These are phyloP conservation scores for Citrus hindsii DNA, from an alignment of 345 rosid species.

Conservation along the genomic window DNA sequence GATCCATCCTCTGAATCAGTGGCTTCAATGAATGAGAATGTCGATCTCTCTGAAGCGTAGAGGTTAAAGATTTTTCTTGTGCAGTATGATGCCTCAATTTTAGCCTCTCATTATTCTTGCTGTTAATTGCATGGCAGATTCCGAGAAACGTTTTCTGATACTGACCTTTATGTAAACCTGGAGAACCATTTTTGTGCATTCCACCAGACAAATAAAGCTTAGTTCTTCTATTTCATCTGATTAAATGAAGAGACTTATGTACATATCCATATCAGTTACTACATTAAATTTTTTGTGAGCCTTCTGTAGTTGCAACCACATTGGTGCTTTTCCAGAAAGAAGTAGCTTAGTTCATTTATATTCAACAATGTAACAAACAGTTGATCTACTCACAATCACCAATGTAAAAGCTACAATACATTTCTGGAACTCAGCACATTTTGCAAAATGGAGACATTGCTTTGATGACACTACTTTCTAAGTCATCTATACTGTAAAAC, in stretches of 20 bases:
- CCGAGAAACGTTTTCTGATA: background rate
- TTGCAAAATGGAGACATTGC: background rate
- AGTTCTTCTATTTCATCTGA: no score
- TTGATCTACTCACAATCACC: background rate
- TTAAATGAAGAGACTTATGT: background rate
- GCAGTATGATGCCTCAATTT: background rate
- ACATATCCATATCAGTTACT: background rate
- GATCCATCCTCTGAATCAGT: conserved; percentile 36
- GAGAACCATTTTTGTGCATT: background rate
- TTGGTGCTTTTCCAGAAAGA: background rate
- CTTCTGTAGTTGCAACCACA: background rate
- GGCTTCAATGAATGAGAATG: conserved; percentile 30
- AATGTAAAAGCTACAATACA: background rate
- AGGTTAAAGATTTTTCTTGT: background rate
- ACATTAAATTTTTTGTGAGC: background rate
- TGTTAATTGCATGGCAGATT: conserved; percentile 5
- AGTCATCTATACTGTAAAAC: background rate
- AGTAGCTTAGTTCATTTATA: background rate
- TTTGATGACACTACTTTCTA: background rate
- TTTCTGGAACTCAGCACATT: background rate
- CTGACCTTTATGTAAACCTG: conserved; percentile 7
- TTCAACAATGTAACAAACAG: background rate
- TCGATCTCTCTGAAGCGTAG: conserved; percentile 59
- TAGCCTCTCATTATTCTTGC: background rate
- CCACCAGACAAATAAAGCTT: background rate